Evolutionary conservation across 495 filamentous ascomycete genomes (phyloP).

Genomic region (Amorphotheca resinae): DNA sequence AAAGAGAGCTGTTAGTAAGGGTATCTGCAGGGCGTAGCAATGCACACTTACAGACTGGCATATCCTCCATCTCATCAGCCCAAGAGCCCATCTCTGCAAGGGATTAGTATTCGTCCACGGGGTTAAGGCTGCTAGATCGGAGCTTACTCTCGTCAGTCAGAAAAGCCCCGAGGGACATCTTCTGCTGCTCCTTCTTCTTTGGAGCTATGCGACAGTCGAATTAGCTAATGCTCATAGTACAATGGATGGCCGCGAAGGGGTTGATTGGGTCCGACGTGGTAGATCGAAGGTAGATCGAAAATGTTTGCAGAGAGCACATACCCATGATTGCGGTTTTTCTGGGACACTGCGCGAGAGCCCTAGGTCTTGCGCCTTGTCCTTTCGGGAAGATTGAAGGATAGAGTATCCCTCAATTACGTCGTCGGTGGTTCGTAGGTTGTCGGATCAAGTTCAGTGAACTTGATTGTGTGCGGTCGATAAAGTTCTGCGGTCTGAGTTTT

Average conservation of each 20-base stretch:
- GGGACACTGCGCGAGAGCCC: constrained; percentile 16
- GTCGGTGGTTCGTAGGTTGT: neutral
- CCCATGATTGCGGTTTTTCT: constrained; percentile 74
- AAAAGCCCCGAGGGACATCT: constrained; percentile 90
- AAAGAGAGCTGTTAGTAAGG: constrained; percentile 10
- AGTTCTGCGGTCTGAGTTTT: constrained; percentile 1
- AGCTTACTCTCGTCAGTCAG: constrained; percentile 69
- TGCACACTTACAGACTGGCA: constrained; percentile 21
- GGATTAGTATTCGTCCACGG: constrained; percentile 24
- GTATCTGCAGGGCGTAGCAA: neutral
- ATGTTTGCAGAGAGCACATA: constrained; percentile 30
- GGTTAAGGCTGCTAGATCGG: constrained; percentile 4
- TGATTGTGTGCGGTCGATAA: constrained; percentile 1
- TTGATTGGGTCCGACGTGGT: neutral
- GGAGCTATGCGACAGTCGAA: constrained; percentile 48
- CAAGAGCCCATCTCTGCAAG: constrained; percentile 74
- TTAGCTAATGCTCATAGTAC: constrained; percentile 25
- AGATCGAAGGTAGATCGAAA: constrained; percentile 3
- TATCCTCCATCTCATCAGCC: constrained; percentile 90
- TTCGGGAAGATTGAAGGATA: constrained; percentile 8
- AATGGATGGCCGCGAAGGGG: neutral
- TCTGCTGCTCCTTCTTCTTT: constrained; percentile 71
- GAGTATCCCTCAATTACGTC: constrained; percentile 6
- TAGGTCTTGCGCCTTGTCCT: constrained; percentile 16
- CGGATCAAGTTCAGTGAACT: constrained; percentile 2